Base-by-base conservation (phyloP, 805 yeast species). In the Saccharomycopsis sp. region DNA sequence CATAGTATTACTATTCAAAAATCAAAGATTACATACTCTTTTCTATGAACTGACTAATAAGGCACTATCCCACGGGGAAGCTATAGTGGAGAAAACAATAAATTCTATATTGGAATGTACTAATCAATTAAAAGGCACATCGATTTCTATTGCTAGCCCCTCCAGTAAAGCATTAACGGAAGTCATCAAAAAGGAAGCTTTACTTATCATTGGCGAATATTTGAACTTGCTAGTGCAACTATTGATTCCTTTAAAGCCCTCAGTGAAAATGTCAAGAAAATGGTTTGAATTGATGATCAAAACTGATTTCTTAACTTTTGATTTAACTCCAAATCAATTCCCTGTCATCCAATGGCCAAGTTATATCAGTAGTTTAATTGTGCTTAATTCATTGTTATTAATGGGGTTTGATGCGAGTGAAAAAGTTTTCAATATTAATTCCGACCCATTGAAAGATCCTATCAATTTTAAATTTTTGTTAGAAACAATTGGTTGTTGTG, bases 241-340 rank as follows among this genome's bases (percentile, higher is more conserved):
- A 5, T 51, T 72, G 9, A 53, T 69, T 14, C 62, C 70, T 35
- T 68, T 71, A 33, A 57, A 64, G 3, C 56, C 62, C 4, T 53
- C 62, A 3, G 58, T 62, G 2, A 40, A 54, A 1, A 64, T 70
- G 2, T 68, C 73, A 2, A 39, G 57, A 1, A 54, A 61, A 7
- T 84, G 93, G 93, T 80, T 81, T 53, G 53, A 61, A 4, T 58
- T 78, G 8, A 66, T 78, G 72, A 57, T 65, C 8, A 51, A 58
- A 7, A 54, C 60, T 8, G 55, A 60, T 31, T 65, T 63, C 38
- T 54, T 53, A 17, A 49, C 60, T 24, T 32, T 29, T 13, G 16
- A 9, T 11, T 17, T 11, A 6, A 20, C 24, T 8, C 11, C 23
- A 14, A 22, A 35, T 9, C 13, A 11, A 32, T 57, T 1, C 45